phyloP scores from a whole-genome alignment of 2,329 filamentous ascomycete genomes.

The Stromatinia cepivora region DNA sequence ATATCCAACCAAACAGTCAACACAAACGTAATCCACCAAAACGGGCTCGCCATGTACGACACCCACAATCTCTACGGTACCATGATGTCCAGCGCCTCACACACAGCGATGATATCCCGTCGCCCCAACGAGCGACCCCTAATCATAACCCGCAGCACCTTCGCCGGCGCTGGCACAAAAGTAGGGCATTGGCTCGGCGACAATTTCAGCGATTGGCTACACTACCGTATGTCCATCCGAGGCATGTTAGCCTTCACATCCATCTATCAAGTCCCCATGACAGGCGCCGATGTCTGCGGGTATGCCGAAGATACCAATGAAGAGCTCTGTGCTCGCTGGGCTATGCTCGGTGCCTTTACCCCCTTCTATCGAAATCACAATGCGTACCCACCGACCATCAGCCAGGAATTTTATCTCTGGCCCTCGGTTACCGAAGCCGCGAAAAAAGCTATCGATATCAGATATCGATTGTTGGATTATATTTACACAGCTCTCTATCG shows the following conservation, averaged over 20 bases:
- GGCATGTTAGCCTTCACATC: constrained; percentile 61
- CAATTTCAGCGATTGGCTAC: constrained; percentile 58
- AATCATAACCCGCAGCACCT: constrained; percentile 75
- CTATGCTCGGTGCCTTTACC: constrained; percentile 68
- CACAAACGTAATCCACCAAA: constrained; percentile 67
- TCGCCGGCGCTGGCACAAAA: constrained; percentile 67
- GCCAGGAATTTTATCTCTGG: constrained; percentile 76
- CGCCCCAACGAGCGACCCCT: constrained; percentile 65
- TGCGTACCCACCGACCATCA: constrained; percentile 47
- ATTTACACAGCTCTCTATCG: constrained; percentile 69
- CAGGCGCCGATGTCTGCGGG: constrained; percentile 74
- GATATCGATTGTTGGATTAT: constrained; percentile 79
- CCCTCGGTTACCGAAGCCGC: constrained; percentile 61
- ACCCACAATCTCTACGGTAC: constrained; percentile 76
- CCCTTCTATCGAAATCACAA: constrained; percentile 79
- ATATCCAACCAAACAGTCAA: constrained; percentile 61
- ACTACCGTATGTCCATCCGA: constrained; percentile 60
- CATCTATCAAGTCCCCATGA: constrained; percentile 69
- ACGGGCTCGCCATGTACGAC: constrained; percentile 69
- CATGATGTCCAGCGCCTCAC: constrained; percentile 70
- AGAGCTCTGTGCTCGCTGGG: constrained; percentile 74
- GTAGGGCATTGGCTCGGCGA: constrained; percentile 62
- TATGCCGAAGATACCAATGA: constrained; percentile 68
- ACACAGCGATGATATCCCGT: constrained; percentile 64
- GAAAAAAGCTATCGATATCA: constrained; percentile 65